Evolutionary conservation across 2,329 filamentous ascomycete genomes (phyloP).

Genomic region (Domatiomyces globalis): DNA sequence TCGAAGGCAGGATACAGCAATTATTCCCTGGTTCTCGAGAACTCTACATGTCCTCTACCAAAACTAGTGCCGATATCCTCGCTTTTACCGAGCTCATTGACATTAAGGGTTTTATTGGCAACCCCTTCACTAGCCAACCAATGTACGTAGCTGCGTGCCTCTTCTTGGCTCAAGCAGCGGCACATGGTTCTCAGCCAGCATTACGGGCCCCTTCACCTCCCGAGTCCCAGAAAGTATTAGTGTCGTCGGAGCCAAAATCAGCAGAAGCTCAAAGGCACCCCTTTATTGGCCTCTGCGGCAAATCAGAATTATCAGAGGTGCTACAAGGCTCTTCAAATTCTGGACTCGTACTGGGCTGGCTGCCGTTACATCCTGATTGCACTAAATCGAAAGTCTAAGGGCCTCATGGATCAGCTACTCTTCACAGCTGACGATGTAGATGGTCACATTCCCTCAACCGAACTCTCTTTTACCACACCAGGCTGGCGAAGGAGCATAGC

Average conservation of each 20-base stretch:
- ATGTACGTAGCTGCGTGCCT: conserved; percentile 87
- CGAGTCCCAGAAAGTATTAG: neutral
- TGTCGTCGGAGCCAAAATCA: conserved; percentile 4
- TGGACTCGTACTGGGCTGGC: conserved; percentile 77
- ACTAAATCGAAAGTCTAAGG: conserved; percentile 74
- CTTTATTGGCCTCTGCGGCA: conserved; percentile 60
- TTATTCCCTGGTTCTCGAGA: conserved; percentile 69
- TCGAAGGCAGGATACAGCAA: conserved; percentile 54
- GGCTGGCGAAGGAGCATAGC: conserved; percentile 32
- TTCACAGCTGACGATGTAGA: conserved; percentile 64
- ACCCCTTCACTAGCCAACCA: conserved; percentile 78
- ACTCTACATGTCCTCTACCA: conserved; percentile 72
- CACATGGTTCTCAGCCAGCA: conserved; percentile 50
- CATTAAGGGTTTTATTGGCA: conserved; percentile 71
- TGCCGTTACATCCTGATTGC: conserved; percentile 77
- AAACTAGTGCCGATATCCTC: conserved; percentile 79
- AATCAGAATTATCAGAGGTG: conserved; percentile 79
- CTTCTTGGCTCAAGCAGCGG: conserved; percentile 68
- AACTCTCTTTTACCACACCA: conserved; percentile 37
- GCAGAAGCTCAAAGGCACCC: conserved; percentile 47
- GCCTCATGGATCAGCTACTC: conserved; percentile 60
- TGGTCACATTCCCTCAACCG: conserved; percentile 41
- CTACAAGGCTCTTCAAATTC: conserved; percentile 65
- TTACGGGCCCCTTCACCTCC: conserved; percentile 47
- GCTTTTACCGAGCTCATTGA: conserved; percentile 77